Percentiles rank a stretch among this genome's conserved stretches.
Conservation (phyloP, 305 asterid genomes). For the Nicotiana rustica region DNA sequence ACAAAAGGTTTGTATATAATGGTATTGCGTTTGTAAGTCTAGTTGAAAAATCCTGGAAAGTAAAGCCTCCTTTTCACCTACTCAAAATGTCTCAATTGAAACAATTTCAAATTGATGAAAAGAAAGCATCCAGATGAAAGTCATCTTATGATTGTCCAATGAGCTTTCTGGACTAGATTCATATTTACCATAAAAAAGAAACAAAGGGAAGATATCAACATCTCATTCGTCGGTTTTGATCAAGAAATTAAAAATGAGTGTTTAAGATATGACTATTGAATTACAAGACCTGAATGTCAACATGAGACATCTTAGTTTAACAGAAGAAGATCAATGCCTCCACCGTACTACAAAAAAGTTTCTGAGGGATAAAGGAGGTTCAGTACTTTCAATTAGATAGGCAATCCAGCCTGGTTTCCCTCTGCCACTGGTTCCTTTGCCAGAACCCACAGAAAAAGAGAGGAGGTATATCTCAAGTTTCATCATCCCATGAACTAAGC, state of each 20-base stretch:
- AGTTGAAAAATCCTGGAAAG: conserved; percentile 36
- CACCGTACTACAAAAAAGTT: not conserved
- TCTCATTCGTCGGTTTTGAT: not conserved
- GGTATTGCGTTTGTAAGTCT: conserved; percentile 16
- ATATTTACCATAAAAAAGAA: conserved; percentile 1
- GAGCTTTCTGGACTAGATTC: conserved; percentile 12
- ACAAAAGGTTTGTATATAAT: conserved; percentile 17
- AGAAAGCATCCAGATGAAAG: not conserved
- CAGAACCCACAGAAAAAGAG: not conserved
- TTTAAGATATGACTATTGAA: conserved; percentile 4
- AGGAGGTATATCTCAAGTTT: not conserved
- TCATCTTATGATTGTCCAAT: not conserved
- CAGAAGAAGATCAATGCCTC: conserved; percentile 5
- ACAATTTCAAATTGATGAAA: not conserved
- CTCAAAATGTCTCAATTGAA: not conserved
- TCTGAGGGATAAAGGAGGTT: conserved; percentile 5
- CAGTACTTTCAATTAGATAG: not conserved
- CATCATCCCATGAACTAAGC: not conserved
- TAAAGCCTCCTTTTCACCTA: conserved; percentile 37
- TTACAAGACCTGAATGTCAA: not conserved
- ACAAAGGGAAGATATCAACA: not conserved
- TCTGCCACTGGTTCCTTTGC: not conserved
- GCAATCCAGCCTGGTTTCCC: conserved; percentile 1
- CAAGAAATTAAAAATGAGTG: not conserved
- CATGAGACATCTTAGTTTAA: not conserved